phyloP scores from a whole-genome alignment of 352 stramenopile genomes.

The Phytophthora ramorum region DNA sequence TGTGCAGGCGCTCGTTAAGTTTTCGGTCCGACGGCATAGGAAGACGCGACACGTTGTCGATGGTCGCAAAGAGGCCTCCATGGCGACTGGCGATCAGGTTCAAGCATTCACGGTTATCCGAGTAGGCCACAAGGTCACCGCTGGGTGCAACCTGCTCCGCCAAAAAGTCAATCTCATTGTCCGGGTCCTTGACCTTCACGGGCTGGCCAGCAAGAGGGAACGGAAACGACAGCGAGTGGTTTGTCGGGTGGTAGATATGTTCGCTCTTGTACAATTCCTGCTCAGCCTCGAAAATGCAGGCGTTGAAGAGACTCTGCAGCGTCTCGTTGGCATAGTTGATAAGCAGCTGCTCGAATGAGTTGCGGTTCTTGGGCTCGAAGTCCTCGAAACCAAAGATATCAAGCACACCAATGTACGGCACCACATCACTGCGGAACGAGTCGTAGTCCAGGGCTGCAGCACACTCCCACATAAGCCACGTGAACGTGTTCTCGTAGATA shows the following conservation, averaged over 20 bases:
- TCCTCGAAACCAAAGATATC: constrained; percentile 95
- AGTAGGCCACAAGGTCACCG: constrained; percentile 69
- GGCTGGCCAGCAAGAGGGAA: constrained; percentile 60
- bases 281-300: constrained; percentile 88
- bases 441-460: constrained; percentile 82
- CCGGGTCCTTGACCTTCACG: constrained; percentile 39
- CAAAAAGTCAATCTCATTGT: constrained; percentile 45
- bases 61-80: constrained; percentile 84
- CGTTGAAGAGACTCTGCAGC: constrained; percentile 91
- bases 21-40: constrained; percentile 89
- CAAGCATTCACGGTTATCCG: constrained; percentile 87
- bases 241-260: constrained; percentile 84
- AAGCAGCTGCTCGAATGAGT: constrained; percentile 92
- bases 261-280: constrained; percentile 86
- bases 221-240: constrained; percentile 83
- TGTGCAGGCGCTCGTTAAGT: constrained; percentile 86
- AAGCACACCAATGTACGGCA: constrained; percentile 91
- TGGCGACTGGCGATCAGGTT: constrained; percentile 86
- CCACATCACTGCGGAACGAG: constrained; percentile 78
- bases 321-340: constrained; percentile 95
- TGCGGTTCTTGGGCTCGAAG: constrained; percentile 89
- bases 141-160: constrained; percentile 48
- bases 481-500: constrained; percentile 91
- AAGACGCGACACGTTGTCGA: constrained; percentile 87
- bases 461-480: constrained; percentile 89